Conservation (phyloP, 139 green algal species). For the Yamagishiella unicocca region DNA sequence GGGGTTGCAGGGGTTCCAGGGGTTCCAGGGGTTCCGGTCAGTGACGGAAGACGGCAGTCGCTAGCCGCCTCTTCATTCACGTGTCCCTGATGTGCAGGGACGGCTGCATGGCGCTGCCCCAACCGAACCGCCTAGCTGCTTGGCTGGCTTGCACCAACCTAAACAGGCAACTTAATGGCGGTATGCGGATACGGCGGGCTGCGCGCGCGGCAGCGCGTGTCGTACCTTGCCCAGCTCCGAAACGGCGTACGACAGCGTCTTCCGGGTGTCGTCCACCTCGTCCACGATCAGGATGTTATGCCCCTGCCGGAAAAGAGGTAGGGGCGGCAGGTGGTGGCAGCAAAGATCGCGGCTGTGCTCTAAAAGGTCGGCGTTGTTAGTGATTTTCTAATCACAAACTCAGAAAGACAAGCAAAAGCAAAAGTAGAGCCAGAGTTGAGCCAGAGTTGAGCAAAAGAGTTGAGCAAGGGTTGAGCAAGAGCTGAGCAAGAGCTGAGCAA, state of each 20-base stretch:
- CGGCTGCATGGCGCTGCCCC: neutral
- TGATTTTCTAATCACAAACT: too few relatives aligned
- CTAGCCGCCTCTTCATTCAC: neutral
- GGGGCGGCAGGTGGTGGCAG: too few relatives aligned
- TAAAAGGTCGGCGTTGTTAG: too few relatives aligned
- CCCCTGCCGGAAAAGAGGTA: slow-evolving; percentile 12
- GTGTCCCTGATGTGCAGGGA: neutral
- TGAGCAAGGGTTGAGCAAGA: too few relatives aligned
- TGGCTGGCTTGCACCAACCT: neutral
- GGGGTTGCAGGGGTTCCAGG: neutral
- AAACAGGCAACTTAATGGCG: neutral
- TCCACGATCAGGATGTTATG: slow-evolving; percentile 51
- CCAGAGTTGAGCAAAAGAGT: too few relatives aligned
- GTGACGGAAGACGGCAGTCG: neutral
- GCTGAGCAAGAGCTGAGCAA: too few relatives aligned
- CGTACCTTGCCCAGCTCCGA: slow-evolving; percentile 33
- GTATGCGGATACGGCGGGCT: too few relatives aligned
- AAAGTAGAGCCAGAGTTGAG: too few relatives aligned
- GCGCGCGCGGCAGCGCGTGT: neutral
- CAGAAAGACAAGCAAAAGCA: too few relatives aligned
- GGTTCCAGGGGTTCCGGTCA: neutral
- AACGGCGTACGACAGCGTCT: slow-evolving; percentile 47
- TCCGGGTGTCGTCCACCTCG: slow-evolving; percentile 51
- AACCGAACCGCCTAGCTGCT: neutral
- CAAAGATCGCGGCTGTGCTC: too few relatives aligned